phyloP scores from a whole-genome alignment of 768 basidiomycete genomes.

The Panellus pusillus region DNA sequence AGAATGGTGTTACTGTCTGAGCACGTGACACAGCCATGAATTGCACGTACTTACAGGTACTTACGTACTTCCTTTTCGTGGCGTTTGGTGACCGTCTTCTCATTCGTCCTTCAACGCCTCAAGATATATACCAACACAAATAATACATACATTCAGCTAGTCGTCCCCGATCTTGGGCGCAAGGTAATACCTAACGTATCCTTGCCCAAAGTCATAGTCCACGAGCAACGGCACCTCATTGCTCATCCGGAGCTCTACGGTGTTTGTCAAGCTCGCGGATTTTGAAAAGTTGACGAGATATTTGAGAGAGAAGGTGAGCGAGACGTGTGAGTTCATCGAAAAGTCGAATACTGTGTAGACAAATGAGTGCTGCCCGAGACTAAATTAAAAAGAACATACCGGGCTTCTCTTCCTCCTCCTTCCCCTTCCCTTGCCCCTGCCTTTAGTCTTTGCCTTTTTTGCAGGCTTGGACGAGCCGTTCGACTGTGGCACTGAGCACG shows the following conservation, averaged over 20 bases:
- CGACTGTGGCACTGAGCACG: conserved; percentile 22
- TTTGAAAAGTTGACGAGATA: conserved; percentile 98
- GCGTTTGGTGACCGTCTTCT: no score
- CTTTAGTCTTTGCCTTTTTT: conserved; percentile 46
- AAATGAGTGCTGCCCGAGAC: background rate
- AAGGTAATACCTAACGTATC: conserved; percentile 90
- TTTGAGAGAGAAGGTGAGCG: conserved; percentile 93
- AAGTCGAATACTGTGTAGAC: conserved; percentile 57
- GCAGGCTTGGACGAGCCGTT: conserved; percentile 42
- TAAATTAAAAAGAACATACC: conserved; percentile 4
- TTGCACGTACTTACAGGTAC: no score
- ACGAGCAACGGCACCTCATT: conserved; percentile 91
- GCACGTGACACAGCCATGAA: no score
- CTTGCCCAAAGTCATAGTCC: conserved; percentile 86
- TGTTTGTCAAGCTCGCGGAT: conserved; percentile 69
- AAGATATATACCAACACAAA: conserved; percentile 9
- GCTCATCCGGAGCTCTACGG: conserved; percentile 85
- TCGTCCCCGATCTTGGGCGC: conserved; percentile 95
- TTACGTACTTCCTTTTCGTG: no score
- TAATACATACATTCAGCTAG: conserved; percentile 28
- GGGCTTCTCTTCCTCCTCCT: conserved; percentile 52
- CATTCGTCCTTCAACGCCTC: background rate
- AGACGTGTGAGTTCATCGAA: conserved; percentile 88
- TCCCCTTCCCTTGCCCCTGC: conserved; percentile 62
- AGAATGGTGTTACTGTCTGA: no score